phyloP scores from a whole-genome alignment of 2,329 filamentous ascomycete species.

The Aureobasidium sp. region DNA sequence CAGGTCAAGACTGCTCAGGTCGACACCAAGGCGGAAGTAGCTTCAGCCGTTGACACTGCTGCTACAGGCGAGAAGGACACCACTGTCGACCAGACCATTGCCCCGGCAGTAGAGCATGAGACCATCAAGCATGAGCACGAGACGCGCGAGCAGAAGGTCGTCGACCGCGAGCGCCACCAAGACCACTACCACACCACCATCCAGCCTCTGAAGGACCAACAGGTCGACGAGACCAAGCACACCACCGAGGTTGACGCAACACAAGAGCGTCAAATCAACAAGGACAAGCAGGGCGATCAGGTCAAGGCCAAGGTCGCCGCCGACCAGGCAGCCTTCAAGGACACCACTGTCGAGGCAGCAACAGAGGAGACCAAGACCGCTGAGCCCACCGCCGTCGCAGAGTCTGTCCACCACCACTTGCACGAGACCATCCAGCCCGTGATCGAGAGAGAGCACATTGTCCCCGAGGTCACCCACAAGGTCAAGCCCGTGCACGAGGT shows the following conservation, averaged over 20 bases:
- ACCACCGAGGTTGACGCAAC: constrained; percentile 52
- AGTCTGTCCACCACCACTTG: constrained; percentile 59
- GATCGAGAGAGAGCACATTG: constrained; percentile 59
- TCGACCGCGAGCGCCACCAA: constrained; percentile 64
- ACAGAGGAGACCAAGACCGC: constrained; percentile 42
- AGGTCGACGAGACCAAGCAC: constrained; percentile 50
- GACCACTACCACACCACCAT: constrained; percentile 65
- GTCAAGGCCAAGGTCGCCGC: constrained; percentile 21
- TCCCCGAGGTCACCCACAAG: constrained; percentile 62
- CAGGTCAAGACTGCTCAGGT: neutral
- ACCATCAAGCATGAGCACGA: constrained; percentile 52
- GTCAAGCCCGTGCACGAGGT: constrained; percentile 66
- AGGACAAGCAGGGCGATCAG: constrained; percentile 36
- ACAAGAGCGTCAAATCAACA: constrained; percentile 55
- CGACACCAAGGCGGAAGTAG: neutral
- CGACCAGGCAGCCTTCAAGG: constrained; percentile 19
- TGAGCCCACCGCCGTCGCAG: constrained; percentile 46
- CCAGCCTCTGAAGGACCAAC: constrained; percentile 51
- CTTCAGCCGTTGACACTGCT: constrained; percentile 3
- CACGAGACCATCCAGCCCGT: constrained; percentile 66
- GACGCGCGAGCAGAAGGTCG: constrained; percentile 53
- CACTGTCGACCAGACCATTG: constrained; percentile 59
- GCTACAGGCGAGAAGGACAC: constrained; percentile 39
- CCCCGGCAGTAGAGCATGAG: constrained; percentile 55
- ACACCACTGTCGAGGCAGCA: constrained; percentile 16